phyloP scores from a whole-genome alignment of 352 stramenopile species.

The Globisporangium irregulare region DNA sequence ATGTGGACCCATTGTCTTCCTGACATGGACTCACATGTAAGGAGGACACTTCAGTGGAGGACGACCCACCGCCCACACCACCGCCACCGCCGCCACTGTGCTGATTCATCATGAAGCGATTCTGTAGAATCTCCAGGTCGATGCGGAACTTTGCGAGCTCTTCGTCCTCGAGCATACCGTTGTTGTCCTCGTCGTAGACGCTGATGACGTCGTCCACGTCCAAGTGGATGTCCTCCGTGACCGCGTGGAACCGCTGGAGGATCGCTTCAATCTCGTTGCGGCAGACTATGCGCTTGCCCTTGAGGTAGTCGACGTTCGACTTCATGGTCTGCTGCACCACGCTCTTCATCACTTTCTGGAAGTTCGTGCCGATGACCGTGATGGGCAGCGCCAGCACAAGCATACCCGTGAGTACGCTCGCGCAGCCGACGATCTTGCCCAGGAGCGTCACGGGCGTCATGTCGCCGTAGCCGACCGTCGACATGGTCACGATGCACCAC shows the following conservation, averaged over 20 bases:
- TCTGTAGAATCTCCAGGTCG: slow-evolving; percentile 71
- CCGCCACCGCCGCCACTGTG: background rate
- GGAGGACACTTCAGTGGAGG: background rate
- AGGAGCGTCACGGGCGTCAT: slow-evolving; percentile 72
- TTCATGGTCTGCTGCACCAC: slow-evolving; percentile 79
- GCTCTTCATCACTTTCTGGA: slow-evolving; percentile 84
- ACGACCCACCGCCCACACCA: background rate
- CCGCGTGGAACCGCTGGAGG: slow-evolving; percentile 63
- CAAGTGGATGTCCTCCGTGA: slow-evolving; percentile 70
- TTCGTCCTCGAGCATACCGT: slow-evolving; percentile 71
- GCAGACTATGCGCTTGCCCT: slow-evolving; percentile 67
- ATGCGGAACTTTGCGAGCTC: slow-evolving; percentile 67
- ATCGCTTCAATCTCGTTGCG: slow-evolving; percentile 75
- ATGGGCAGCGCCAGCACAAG: slow-evolving; percentile 87
- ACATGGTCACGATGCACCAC: slow-evolving; percentile 92
- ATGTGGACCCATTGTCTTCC: background rate
- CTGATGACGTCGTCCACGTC: slow-evolving; percentile 77
- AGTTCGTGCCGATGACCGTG: slow-evolving; percentile 88
- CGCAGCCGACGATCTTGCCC: slow-evolving; percentile 71
- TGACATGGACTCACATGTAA: background rate
- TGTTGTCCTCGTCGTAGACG: slow-evolving; percentile 80
- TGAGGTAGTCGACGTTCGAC: slow-evolving; percentile 72
- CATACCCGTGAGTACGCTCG: slow-evolving; percentile 78
- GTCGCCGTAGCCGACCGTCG: slow-evolving; percentile 88
- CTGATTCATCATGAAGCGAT: slow-evolving; percentile 49